Conservation (phyloP, 257 asterid species). For the Plantago elongata region DNA sequence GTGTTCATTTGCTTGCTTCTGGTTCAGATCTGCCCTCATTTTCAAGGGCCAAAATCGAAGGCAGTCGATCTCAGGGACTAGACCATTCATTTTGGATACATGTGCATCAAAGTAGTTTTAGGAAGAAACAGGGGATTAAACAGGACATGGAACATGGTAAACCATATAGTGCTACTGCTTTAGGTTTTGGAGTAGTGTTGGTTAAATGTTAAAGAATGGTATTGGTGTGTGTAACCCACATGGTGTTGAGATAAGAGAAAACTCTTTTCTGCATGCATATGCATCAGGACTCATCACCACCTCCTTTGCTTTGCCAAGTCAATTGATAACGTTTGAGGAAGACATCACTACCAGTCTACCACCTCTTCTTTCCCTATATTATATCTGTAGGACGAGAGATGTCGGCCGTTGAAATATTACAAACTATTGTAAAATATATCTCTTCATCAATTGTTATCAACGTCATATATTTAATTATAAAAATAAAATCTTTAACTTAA, state of each 20-base stretch:
- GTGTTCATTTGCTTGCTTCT: not conserved
- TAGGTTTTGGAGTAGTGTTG: too few species aligned
- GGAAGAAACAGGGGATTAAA: not conserved
- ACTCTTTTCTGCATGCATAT: slow-evolving; percentile 23
- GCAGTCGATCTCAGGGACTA: not conserved
- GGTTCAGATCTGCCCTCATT: not conserved
- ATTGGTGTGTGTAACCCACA: slow-evolving; percentile 22
- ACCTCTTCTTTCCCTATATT: too few species aligned
- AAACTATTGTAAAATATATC: too few species aligned
- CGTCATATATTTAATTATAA: too few species aligned
- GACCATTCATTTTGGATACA: not conserved
- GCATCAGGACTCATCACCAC: not conserved
- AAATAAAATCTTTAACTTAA: too few species aligned
- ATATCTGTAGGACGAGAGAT: too few species aligned
- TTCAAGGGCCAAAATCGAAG: not conserved
- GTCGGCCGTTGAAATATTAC: too few species aligned
- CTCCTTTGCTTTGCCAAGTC: slow-evolving; percentile 13
- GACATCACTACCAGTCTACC: not conserved
- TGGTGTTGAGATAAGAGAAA: slow-evolving; percentile 18
- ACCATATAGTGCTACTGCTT: too few species aligned
- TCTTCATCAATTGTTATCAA: too few species aligned
- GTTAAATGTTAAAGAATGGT: not conserved
- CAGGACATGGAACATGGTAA: too few species aligned
- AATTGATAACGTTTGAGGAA: not conserved
- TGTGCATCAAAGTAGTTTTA: not conserved